These are phyloP conservation scores for Cyberlindnera mrakii DNA, from an alignment of 805 yeast genomes.

Conservation along the genomic window DNA sequence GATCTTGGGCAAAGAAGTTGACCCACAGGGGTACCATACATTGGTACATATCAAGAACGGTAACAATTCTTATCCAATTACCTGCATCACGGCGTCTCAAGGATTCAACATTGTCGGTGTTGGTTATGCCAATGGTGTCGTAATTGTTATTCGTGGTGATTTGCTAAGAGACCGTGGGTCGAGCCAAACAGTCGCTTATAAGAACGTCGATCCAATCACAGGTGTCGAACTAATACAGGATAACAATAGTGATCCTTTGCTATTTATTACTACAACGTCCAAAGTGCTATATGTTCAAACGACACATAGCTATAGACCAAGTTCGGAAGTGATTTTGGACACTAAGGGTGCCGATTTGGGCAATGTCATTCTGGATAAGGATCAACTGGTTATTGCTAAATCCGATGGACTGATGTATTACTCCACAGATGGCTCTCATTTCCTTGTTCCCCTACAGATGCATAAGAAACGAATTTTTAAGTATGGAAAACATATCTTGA, in stretches of 20 bases:
- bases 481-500: slow-evolving; percentile 49
- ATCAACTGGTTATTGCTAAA: slow-evolving; percentile 58
- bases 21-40: slow-evolving; percentile 46
- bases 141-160: slow-evolving; percentile 82
- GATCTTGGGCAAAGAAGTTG: slow-evolving; percentile 28
- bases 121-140: slow-evolving; percentile 82
- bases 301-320: slow-evolving; percentile 70
- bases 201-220: slow-evolving; percentile 72
- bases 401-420: slow-evolving; percentile 61
- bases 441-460: slow-evolving; percentile 49
- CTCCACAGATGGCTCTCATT: slow-evolving; percentile 46
- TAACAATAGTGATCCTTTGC: slow-evolving; percentile 37
- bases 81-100: slow-evolving; percentile 49
- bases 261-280: slow-evolving; percentile 73
- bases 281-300: slow-evolving; percentile 68
- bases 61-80: slow-evolving; percentile 70
- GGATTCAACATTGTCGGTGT: slow-evolving; percentile 62
- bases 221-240: slow-evolving; percentile 51
- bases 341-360: slow-evolving; percentile 41
- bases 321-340: slow-evolving; percentile 46
- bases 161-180: slow-evolving; percentile 83
- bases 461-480: slow-evolving; percentile 48
- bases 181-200: slow-evolving; percentile 74
- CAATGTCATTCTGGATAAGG: slow-evolving; percentile 33
- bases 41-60: slow-evolving; percentile 62